Percentiles rank a stretch among this genome's conserved stretches.
Conservation (phyloP, 192 early-diverging fungal genomes). For the Cetraspora pellucida region DNA sequence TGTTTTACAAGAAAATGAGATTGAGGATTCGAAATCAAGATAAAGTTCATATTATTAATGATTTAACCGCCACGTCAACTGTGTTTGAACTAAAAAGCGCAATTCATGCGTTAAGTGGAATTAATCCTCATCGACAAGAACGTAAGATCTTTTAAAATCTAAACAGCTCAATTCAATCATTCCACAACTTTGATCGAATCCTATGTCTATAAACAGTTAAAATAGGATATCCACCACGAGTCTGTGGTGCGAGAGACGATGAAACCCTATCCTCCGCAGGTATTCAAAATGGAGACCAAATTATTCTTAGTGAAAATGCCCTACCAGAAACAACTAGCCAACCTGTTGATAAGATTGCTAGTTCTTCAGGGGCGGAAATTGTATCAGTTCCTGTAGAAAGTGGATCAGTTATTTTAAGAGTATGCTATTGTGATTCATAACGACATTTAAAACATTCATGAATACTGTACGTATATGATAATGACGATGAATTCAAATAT, state of each 20-base stretch:
- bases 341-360: background rate
- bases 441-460: background rate
- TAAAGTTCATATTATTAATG: background rate
- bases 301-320: background rate
- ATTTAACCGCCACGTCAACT: background rate
- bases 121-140: background rate
- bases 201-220: background rate
- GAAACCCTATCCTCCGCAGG: constrained; percentile 3
- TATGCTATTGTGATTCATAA: background rate
- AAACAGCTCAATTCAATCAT: background rate
- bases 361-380: background rate
- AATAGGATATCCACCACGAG: constrained; percentile 4
- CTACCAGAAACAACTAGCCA: background rate
- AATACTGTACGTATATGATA: background rate
- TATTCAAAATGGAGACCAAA: constrained; percentile 5
- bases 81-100: background rate
- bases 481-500: background rate
- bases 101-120: background rate
- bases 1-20: background rate
- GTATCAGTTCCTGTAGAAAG: constrained; percentile 3
- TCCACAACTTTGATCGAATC: background rate
- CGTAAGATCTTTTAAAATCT: background rate
- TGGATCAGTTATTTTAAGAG: constrained; percentile 2
- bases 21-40: background rate
- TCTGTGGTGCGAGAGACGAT: background rate